Percentiles rank a stretch among this genome's conserved stretches.
phyloP scores from a whole-genome alignment of 2,329 filamentous ascomycete species.

The Nemania serpens region DNA sequence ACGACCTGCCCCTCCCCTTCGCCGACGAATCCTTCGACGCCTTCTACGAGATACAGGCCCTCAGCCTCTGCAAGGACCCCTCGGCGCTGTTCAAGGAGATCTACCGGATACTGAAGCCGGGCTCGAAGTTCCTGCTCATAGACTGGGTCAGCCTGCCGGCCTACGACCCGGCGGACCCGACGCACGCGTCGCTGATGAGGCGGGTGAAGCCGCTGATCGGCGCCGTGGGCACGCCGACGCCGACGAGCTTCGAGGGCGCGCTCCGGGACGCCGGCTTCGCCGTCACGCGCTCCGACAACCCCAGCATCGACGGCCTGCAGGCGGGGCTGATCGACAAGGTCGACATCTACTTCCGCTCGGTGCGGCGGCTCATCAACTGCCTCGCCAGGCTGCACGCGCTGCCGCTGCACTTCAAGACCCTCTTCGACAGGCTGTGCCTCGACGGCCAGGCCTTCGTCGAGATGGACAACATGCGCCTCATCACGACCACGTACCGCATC shows the following conservation, averaged over 20 bases:
- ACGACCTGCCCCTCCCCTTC: constrained; percentile 56
- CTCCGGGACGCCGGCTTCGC: constrained; percentile 53
- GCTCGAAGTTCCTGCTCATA: constrained; percentile 54
- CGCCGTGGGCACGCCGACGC: constrained; percentile 59
- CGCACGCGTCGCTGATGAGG: constrained; percentile 56
- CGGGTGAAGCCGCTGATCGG: constrained; percentile 60
- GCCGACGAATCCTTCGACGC: constrained; percentile 54
- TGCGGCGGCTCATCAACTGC: constrained; percentile 54
- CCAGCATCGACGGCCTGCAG: constrained; percentile 56
- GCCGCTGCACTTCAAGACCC: constrained; percentile 56
- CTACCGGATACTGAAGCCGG: constrained; percentile 55
- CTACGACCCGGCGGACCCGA: constrained; percentile 52
- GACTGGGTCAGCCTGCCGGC: constrained; percentile 59
- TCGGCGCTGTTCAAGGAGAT: constrained; percentile 53
- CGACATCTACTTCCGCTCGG: constrained; percentile 57
- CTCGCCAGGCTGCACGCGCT: constrained; percentile 53
- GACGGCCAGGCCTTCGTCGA: constrained; percentile 60
- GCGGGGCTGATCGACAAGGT: constrained; percentile 59
- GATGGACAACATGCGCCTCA: constrained; percentile 59
- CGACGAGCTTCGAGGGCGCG: constrained; percentile 50
- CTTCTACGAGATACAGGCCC: constrained; percentile 63
- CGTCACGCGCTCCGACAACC: constrained; percentile 55
- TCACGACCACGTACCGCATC: constrained; percentile 57
- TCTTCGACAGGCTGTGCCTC: constrained; percentile 58
- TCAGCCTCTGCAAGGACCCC: constrained; percentile 57